Evolutionary conservation across 208 protist species (phyloP).

Genomic region (Leishmania gerbilli): DNA sequence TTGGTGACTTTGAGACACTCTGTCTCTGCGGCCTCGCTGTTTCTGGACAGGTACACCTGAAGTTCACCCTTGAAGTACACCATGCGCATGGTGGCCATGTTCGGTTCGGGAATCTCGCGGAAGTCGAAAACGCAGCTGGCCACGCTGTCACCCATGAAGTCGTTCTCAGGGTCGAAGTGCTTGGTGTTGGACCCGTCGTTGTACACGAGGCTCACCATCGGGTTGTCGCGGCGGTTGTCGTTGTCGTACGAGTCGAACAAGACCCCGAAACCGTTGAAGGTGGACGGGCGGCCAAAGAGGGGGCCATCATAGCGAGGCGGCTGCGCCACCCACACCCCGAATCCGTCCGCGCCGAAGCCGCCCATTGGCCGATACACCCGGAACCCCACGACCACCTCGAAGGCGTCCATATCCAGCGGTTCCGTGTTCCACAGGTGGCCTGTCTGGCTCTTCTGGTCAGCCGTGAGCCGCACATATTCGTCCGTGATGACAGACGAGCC

Average conservation of each 20-base stretch:
- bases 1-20: constrained; percentile 48
- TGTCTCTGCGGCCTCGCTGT: constrained; percentile 45
- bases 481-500: constrained; percentile 85
- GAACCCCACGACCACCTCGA: constrained; percentile 87
- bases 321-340: constrained; percentile 80
- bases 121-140: constrained; percentile 67
- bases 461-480: constrained; percentile 81
- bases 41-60: constrained; percentile 49
- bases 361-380: constrained; percentile 39
- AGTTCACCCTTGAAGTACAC: constrained; percentile 46
- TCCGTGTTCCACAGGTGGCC: constrained; percentile 86
- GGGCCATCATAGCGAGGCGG: constrained; percentile 41
- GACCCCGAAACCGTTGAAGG: constrained; percentile 81
- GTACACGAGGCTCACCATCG: constrained; percentile 68
- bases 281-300: constrained; percentile 57
- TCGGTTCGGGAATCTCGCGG: constrained; percentile 27
- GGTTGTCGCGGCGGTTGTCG: constrained; percentile 78
- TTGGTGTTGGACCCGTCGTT: constrained; percentile 37
- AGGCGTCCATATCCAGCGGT: constrained; percentile 70
- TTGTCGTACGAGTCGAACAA: constrained; percentile 93
- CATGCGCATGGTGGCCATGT: constrained; percentile 55
- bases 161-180: constrained; percentile 44
- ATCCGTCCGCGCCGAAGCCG: constrained; percentile 65
- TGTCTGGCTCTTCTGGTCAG: constrained; percentile 38
- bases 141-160: constrained; percentile 59